These are phyloP conservation scores for Centrapalus pauciflorus DNA, from an alignment of 129 eudicot genomes.

Conservation along the genomic window DNA sequence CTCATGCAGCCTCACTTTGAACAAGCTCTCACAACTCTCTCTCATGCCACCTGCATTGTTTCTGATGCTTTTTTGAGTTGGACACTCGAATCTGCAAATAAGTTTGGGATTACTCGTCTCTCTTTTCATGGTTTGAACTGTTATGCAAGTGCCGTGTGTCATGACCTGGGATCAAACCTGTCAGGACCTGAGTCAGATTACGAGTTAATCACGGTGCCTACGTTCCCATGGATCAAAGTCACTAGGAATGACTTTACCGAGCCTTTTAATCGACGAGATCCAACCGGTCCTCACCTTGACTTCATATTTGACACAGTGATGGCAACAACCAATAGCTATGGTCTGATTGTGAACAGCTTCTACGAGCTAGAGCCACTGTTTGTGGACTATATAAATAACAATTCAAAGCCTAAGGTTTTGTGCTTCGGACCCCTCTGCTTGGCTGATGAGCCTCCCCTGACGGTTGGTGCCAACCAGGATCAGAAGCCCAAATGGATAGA, in stretches of 20 bases:
- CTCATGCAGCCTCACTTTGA: conserved; percentile 60
- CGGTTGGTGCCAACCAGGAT: no score
- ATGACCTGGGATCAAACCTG: not conserved
- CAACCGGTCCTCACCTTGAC: conserved; percentile 30
- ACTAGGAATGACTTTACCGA: conserved; percentile 36
- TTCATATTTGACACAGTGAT: not conserved
- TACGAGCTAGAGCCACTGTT: no score
- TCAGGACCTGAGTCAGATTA: conserved; percentile 29
- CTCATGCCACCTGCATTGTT: conserved; percentile 34
- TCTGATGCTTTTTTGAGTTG: conserved; percentile 64
- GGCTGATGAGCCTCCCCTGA: no score
- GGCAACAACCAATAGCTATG: conserved; percentile 32
- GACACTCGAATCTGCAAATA: conserved; percentile 55
- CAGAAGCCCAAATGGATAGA: no score
- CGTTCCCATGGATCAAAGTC: conserved; percentile 39
- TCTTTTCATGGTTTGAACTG: conserved; percentile 44
- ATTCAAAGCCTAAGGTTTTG: no score
- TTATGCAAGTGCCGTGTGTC: conserved; percentile 2
- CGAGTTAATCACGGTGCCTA: conserved; percentile 31
- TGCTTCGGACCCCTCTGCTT: no score
- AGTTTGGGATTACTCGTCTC: conserved; percentile 57
- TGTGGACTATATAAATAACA: no score
- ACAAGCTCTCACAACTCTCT: conserved; percentile 24
- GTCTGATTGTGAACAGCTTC: conserved; percentile 35
- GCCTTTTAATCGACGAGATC: conserved; percentile 20